Conservation (phyloP, 2,329 filamentous ascomycete species). For the Verticillium nonalfalfae region DNA sequence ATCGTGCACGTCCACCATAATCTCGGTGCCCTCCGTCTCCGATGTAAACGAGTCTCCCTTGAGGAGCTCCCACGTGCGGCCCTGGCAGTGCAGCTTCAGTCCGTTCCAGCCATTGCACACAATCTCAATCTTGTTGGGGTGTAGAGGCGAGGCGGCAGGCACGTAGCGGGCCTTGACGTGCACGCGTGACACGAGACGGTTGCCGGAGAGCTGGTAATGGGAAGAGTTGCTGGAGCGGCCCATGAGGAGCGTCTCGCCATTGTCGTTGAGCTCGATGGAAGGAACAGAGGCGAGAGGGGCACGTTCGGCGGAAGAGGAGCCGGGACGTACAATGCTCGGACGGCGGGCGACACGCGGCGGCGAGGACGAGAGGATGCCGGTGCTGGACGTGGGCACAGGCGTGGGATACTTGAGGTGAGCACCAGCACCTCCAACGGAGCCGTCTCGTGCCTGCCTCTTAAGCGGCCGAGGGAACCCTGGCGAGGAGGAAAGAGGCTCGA, state of each 20-base stretch:
- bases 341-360: conserved; percentile 48
- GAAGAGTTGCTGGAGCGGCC: conserved; percentile 92
- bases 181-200: conserved; percentile 86
- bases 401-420: conserved; percentile 76
- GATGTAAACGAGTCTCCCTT: conserved; percentile 90
- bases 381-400: conserved; percentile 88
- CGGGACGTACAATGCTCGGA: conserved; percentile 42
- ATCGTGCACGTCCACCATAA: conserved; percentile 94
- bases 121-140: conserved; percentile 76
- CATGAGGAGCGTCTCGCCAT: conserved; percentile 78
- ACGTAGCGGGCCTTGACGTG: conserved; percentile 87
- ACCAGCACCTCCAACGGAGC: conserved; percentile 28
- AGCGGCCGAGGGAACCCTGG: conserved; percentile 61
- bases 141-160: conserved; percentile 58
- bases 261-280: conserved; percentile 72
- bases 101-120: conserved; percentile 96
- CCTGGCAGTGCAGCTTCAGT: conserved; percentile 85
- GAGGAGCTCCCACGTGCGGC: conserved; percentile 74
- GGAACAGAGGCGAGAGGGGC: conserved; percentile 78
- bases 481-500: conserved; percentile 75
- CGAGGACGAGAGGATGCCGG: conserved; percentile 82
- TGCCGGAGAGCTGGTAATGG: conserved; percentile 89
- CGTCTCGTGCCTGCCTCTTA: conserved; percentile 56
- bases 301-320: conserved; percentile 59
- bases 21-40: conserved; percentile 78